Percentiles rank a stretch among this genome's conserved stretches.
Conservation (phyloP, 2,329 filamentous ascomycete species). For the Epichloe glyceriae region DNA sequence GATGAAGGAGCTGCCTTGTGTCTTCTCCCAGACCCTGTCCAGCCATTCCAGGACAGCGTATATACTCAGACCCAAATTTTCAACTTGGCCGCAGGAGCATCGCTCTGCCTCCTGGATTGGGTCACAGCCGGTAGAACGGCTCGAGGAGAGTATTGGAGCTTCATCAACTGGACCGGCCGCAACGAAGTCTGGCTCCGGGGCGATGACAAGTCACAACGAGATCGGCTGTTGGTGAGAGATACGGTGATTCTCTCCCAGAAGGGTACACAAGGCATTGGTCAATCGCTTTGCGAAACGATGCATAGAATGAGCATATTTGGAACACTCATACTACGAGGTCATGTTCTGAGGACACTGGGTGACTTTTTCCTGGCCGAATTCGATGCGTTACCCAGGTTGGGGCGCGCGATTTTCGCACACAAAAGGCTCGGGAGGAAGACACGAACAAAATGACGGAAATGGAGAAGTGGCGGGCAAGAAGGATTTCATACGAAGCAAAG, state of each 20-base stretch:
- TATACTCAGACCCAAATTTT: constrained; percentile 82
- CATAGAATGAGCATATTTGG: constrained; percentile 66
- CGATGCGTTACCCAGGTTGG: constrained; percentile 63
- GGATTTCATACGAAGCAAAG: constrained; percentile 44
- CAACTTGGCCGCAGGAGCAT: constrained; percentile 40
- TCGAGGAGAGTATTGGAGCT: constrained; percentile 78
- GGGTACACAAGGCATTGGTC: constrained; percentile 24
- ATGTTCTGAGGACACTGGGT: constrained; percentile 50
- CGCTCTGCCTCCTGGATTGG: constrained; percentile 83
- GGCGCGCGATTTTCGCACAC: constrained; percentile 58
- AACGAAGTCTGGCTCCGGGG: constrained; percentile 68
- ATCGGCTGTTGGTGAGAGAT: constrained; percentile 69
- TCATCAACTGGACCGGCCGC: constrained; percentile 63
- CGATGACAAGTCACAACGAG: constrained; percentile 20
- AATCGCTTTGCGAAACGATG: constrained; percentile 48
- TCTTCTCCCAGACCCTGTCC: constrained; percentile 79
- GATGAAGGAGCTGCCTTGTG: constrained; percentile 42
- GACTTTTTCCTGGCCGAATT: constrained; percentile 74
- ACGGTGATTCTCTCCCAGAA: constrained; percentile 60
- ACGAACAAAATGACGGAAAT: constrained; percentile 24
- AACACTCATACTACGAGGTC: constrained; percentile 71
- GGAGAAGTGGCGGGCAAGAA: constrained; percentile 40
- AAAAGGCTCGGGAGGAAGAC: constrained; percentile 31
- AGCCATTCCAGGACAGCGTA: constrained; percentile 73
- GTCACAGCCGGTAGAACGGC: constrained; percentile 79